Evolutionary conservation across 1,284 basidiomycete species (phyloP), one percentile per base, ranked within the genome.

Genomic region (Sanghuangporus sanghuang): DNA sequence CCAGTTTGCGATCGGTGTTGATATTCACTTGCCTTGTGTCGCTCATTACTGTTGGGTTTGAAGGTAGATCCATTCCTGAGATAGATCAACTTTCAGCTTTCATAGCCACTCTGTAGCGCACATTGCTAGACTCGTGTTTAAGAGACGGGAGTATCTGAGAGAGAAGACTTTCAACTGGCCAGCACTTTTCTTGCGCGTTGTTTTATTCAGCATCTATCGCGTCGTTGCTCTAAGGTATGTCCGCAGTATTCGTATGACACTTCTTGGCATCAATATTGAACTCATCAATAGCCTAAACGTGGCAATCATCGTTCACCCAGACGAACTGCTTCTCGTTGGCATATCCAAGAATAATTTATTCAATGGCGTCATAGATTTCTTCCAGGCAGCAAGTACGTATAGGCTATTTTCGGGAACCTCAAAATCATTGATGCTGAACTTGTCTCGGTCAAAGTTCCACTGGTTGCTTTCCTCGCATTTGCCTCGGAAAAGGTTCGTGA

Each of bases 321-420:
- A 65, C 27, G 64, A 65, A 57, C 9, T 65, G n/a, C 42, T 65
- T n/a, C 61, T 65, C 21, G 61, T 62, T 27, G 64, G 64, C 16
- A 58, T 65, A 27, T n/a, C 64, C 6, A 53, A 44, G 40, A 49
- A 62, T 54, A 65, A 65, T 32, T 11, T 65, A 14, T 65, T 58
- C 49, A 62, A 65, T 50, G 64, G 64, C 9, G 64, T 65, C 38
- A 65, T 65, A 11, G 64, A 65, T 38, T 62, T 23, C 38, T 32
- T 65, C 21, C 64, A 65, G 36, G 64, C 64, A 8, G 49, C 64
- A 11, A 65, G 64, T 65, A 16, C 9, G 64, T 32, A 40, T 21
- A n/a, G 11, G 21, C 27, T 18, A 16, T 52, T 38, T 52, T 52
- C 8, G 50, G 35, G 6, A 3, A 40, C 35, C 11, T 53, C 49